Evolutionary conservation across 2,329 filamentous ascomycete species (phyloP).

Genomic region (Boeremia exigua): DNA sequence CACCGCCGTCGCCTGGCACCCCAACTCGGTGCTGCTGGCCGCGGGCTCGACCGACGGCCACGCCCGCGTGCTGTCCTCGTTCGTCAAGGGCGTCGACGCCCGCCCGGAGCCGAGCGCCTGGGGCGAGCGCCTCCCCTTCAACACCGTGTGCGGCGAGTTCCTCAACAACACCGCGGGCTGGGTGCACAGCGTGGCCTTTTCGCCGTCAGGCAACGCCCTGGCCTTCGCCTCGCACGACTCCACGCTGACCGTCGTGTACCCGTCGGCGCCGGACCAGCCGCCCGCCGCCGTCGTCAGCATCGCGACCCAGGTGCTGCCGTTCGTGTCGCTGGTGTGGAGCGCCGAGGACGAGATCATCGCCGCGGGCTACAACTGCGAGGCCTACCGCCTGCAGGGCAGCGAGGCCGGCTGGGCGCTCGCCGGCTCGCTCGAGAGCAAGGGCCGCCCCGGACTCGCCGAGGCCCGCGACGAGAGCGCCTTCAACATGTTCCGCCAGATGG

Average conservation of each 20-base stretch:
- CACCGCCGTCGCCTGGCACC: constrained; percentile 94
- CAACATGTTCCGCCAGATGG: constrained; percentile 99
- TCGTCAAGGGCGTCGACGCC: constrained; percentile 92
- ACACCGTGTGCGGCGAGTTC: constrained; percentile 96
- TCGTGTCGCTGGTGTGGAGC: constrained; percentile 92
- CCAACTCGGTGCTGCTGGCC: constrained; percentile 92
- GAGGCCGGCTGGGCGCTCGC: constrained; percentile 82
- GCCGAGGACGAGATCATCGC: constrained; percentile 92
- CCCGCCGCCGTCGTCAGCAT: constrained; percentile 90
- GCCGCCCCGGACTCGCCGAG: constrained; percentile 63
- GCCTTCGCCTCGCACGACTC: constrained; percentile 96
- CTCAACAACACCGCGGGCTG: constrained; percentile 96
- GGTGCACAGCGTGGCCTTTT: constrained; percentile 94
- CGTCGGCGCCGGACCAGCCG: constrained; percentile 85
- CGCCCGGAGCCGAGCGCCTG: constrained; percentile 86
- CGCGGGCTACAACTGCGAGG: constrained; percentile 87
- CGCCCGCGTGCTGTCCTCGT: constrained; percentile 90
- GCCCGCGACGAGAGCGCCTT: constrained; percentile 87
- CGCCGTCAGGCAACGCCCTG: constrained; percentile 88
- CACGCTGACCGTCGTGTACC: constrained; percentile 96
- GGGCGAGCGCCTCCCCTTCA: constrained; percentile 96
- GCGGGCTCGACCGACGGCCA: constrained; percentile 98
- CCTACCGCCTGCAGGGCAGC: constrained; percentile 84
- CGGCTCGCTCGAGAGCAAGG: constrained; percentile 79
- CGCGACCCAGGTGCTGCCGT: constrained; percentile 87